phyloP scores from a whole-genome alignment of 1,284 basidiomycete species.

The Ustilago crameri region DNA sequence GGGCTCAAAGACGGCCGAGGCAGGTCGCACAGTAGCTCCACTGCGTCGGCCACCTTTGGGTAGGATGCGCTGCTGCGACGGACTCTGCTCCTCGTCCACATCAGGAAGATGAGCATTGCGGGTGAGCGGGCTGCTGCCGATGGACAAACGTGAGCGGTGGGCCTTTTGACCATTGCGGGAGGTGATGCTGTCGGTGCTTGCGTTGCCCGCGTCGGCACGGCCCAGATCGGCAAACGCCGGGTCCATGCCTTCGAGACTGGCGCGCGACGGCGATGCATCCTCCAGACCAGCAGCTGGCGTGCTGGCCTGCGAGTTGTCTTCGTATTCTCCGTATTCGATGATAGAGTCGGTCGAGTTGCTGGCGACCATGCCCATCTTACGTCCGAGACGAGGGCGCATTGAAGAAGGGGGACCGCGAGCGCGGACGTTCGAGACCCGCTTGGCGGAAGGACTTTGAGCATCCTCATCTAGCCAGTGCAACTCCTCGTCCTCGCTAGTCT shows the following conservation, averaged over 20 bases:
- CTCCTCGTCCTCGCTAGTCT: conserved; percentile 57
- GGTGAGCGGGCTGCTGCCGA: conserved; percentile 54
- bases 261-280: conserved; percentile 47
- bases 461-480: conserved; percentile 39
- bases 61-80: conserved; percentile 22
- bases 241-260: conserved; percentile 57
- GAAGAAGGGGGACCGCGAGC: conserved; percentile 19
- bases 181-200: conserved; percentile 30
- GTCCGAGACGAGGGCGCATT: conserved; percentile 32
- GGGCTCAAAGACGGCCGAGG: conserved; percentile 45
- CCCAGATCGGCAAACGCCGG: conserved; percentile 53
- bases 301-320: conserved; percentile 33
- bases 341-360: conserved; percentile 51
- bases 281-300: conserved; percentile 27
- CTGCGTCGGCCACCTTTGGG: conserved; percentile 39
- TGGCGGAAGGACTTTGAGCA: conserved; percentile 36
- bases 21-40: conserved; percentile 31
- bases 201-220: conserved; percentile 30
- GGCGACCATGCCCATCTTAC: conserved; percentile 40
- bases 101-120: conserved; percentile 26
- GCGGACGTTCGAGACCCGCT: conserved; percentile 31
- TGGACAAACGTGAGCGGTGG: conserved; percentile 41
- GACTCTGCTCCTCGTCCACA: conserved; percentile 26
- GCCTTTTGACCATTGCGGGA: conserved; percentile 16
- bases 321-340: conserved; percentile 42